A percentile compares a stretch with the other conserved stretches of the same genome.
These are phyloP conservation scores for Fusarium devonianum DNA, from an alignment of 2,329 filamentous ascomycete genomes.

Conservation along the genomic window DNA sequence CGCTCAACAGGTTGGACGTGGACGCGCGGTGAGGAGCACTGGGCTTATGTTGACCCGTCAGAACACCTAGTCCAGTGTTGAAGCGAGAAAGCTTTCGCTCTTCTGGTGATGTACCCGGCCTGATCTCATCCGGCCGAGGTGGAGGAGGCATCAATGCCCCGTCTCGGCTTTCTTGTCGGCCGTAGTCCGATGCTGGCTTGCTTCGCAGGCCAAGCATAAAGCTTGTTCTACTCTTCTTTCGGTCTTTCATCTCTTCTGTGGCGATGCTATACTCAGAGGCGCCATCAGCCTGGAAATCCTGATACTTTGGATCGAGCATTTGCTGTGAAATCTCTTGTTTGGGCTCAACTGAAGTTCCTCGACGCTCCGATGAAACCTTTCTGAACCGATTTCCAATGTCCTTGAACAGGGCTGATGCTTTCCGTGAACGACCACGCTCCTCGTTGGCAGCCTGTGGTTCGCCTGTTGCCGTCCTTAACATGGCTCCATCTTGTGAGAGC, in stretches of 20 bases:
- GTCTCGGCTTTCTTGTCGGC: slow-evolving; percentile 25
- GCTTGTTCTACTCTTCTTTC: slow-evolving; percentile 49
- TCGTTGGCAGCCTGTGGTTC: slow-evolving; percentile 31
- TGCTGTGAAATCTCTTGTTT: slow-evolving; percentile 21
- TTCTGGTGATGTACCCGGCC: slow-evolving; percentile 33
- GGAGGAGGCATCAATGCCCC: slow-evolving; percentile 26
- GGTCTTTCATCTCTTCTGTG: slow-evolving; percentile 49
- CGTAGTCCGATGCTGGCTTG: slow-evolving; percentile 19
- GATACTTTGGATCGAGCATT: slow-evolving; percentile 4
- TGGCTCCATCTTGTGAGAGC: slow-evolving; percentile 34
- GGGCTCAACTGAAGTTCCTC: slow-evolving; percentile 38
- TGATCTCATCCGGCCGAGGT: slow-evolving; percentile 22
- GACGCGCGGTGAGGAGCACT: slow-evolving; percentile 32
- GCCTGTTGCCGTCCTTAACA: slow-evolving; percentile 44
- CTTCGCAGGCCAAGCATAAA: slow-evolving; percentile 47
- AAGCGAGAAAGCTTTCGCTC: slow-evolving; percentile 54
- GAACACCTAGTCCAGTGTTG: slow-evolving; percentile 36
- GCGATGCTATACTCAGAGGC: slow-evolving; percentile 53
- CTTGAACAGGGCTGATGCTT: slow-evolving; percentile 58
- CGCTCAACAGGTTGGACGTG: slow-evolving; percentile 34
- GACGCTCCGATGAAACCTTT: slow-evolving; percentile 46
- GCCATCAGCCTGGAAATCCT: slow-evolving; percentile 42
- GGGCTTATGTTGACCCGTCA: slow-evolving; percentile 26
- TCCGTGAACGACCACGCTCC: slow-evolving; percentile 48
- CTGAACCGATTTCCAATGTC: slow-evolving; percentile 56